phyloP scores from a whole-genome alignment of 345 rosid species.

The Citrus sp. region DNA sequence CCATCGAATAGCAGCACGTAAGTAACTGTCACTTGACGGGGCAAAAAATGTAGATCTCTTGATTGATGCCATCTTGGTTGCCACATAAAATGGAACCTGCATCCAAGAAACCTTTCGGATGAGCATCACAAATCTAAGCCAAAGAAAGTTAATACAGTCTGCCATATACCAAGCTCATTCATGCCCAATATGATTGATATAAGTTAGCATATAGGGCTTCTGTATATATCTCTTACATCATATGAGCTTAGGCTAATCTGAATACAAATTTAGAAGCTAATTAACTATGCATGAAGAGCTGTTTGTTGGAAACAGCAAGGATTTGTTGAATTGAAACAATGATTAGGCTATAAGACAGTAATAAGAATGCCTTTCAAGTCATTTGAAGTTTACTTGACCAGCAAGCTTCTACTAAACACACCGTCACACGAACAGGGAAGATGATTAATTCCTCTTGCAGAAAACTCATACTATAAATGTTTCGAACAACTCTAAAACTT shows the following conservation, averaged over 20 bases:
- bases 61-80: constrained; percentile 80
- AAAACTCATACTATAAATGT: background rate
- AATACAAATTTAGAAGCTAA: background rate
- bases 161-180: background rate
- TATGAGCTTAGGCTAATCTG: no score
- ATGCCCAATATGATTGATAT: background rate
- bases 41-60: constrained; percentile 65
- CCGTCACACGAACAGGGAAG: background rate
- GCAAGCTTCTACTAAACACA: background rate
- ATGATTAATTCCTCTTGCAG: background rate
- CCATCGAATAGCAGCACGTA: constrained; percentile 55
- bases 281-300: background rate
- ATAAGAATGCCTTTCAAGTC: background rate
- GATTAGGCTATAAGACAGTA: background rate
- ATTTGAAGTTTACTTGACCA: no score
- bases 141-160: no score
- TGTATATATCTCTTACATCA: no score
- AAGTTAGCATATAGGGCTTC: background rate
- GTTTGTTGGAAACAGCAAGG: background rate
- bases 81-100: constrained; percentile 77
- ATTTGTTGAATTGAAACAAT: background rate
- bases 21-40: constrained; percentile 69
- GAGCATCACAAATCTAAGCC: background rate
- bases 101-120: constrained; percentile 3
- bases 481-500: no score